Evolutionary conservation across 257 asterid genomes (phyloP).

Genomic region (Linaria vulgaris): DNA sequence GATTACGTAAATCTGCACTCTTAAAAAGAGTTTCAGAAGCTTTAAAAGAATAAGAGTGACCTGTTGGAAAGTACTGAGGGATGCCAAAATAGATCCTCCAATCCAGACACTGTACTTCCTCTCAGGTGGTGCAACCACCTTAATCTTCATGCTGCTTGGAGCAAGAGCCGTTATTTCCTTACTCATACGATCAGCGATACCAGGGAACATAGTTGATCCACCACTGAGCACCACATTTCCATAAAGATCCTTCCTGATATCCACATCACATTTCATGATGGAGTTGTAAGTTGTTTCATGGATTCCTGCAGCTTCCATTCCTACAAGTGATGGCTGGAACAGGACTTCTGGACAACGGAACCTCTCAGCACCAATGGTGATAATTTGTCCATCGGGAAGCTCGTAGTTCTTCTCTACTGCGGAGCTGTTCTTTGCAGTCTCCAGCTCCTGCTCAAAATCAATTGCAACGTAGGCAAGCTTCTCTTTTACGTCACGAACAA

Average conservation of each 20-base stretch:
- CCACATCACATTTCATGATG: constrained; percentile 55
- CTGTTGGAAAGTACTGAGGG: constrained; percentile 75
- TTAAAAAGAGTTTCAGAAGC: too few relatives aligned
- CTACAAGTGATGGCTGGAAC: constrained; percentile 40
- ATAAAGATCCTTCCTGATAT: constrained; percentile 63
- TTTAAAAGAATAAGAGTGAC: constrained; percentile 18
- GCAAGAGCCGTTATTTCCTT: constrained; percentile 69
- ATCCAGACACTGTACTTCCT: constrained; percentile 79
- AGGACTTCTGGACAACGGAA: constrained; percentile 45
- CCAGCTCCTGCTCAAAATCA: constrained; percentile 40
- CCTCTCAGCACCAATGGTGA: constrained; percentile 42
- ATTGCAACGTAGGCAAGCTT: constrained; percentile 43
- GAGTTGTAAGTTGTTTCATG: constrained; percentile 55
- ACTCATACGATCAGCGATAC: constrained; percentile 68
- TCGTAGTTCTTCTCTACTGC: constrained; percentile 39
- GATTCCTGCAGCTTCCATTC: constrained; percentile 46
- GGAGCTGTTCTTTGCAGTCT: constrained; percentile 41
- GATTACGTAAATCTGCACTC: too few relatives aligned
- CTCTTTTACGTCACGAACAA: constrained; percentile 43
- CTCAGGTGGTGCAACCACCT: constrained; percentile 70
- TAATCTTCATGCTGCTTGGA: constrained; percentile 65
- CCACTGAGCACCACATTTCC: constrained; percentile 73
- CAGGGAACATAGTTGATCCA: constrained; percentile 74
- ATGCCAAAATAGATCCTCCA: constrained; percentile 68
- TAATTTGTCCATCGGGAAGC: constrained; percentile 41